Base-by-base conservation (phyloP, 371 early-diverging fungal species). In the Rhizopus delemar region DNA sequence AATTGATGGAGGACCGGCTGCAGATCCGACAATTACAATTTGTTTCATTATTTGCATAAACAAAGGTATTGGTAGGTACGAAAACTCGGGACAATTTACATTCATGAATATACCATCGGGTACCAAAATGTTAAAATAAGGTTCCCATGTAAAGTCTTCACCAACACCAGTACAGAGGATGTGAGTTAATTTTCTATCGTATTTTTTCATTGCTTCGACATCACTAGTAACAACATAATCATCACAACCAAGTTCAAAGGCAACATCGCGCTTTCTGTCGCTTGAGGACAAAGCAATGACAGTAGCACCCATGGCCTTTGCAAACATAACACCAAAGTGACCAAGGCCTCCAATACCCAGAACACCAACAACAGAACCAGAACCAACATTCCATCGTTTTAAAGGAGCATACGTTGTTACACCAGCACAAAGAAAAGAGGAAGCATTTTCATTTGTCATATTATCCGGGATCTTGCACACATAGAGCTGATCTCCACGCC, bases 321-420 rank as follows among this genome's bases (percentile, higher is more conserved):
- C 84, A 63, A 71, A 87, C 54, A 86, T 82, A 6, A 69, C 62
- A 36, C 78, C 90, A 72, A 86, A 75, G 41, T 90, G 90, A 48
- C 90, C 90, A 12, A 90, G 71, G 41, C 91, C 91, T 53, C 89
- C 65, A 50, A 64, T 39, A 33, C 65, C 65, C 63, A 86, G 68
- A 41, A 86, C 87, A 74, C 86, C 87, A 46, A 86, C 67, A 55
- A 74, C 71, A 3, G 75, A 70, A 31, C 68, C 80, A 39, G 56
- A 77, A 77, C 49, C 78, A 70, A 63, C 82, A 22, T 22, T 22
- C 22, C 22, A 22, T 22, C 22, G 22, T 22, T 22, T 22, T 22
- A 22, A 22, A 22, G 22, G 22, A 43, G 74, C 60, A 64, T 70
- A 90, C 2, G 75, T 71, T 7, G 92, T 90, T 38, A 84, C 65